These are phyloP conservation scores for Dictyostelium firmibasis DNA, from an alignment of 78 protist species.

Conservation along the genomic window DNA sequence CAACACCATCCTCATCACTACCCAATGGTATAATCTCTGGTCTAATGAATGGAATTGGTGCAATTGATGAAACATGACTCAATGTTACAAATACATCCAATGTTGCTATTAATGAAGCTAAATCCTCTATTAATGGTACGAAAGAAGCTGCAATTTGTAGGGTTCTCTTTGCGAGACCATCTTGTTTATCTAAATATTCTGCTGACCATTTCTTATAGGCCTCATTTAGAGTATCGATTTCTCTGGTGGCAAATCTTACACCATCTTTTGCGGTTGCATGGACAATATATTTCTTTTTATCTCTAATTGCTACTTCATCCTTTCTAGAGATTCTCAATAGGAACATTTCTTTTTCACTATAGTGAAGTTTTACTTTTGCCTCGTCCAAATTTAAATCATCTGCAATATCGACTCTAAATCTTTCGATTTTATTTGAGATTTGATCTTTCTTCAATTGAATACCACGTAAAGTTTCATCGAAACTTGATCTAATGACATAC, in stretches of 20 bases:
- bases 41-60: conserved; percentile 89
- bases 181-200: conserved; percentile 39
- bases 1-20: neutral
- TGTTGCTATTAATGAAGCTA: conserved; percentile 62
- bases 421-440: conserved; percentile 20
- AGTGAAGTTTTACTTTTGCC: conserved; percentile 33
- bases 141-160: conserved; percentile 66
- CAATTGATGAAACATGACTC: conserved; percentile 83
- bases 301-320: conserved; percentile 83
- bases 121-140: conserved; percentile 69
- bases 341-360: conserved; percentile 50
- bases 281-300: neutral
- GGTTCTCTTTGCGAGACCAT: conserved; percentile 37
- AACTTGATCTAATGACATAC: conserved; percentile 87
- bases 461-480: conserved; percentile 70
- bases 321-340: conserved; percentile 45
- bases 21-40: conserved; percentile 72
- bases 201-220: neutral
- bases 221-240: conserved; percentile 30
- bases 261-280: conserved; percentile 70
- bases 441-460: neutral
- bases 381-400: conserved; percentile 36
- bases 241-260: conserved; percentile 76
- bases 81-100: conserved; percentile 87
- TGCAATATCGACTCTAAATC: neutral